A percentile compares a stretch with the other conserved stretches of the same genome.
Evolutionary conservation across 345 rosid genomes (phyloP).

Genomic region (Eucalyptus sideroxylon): DNA sequence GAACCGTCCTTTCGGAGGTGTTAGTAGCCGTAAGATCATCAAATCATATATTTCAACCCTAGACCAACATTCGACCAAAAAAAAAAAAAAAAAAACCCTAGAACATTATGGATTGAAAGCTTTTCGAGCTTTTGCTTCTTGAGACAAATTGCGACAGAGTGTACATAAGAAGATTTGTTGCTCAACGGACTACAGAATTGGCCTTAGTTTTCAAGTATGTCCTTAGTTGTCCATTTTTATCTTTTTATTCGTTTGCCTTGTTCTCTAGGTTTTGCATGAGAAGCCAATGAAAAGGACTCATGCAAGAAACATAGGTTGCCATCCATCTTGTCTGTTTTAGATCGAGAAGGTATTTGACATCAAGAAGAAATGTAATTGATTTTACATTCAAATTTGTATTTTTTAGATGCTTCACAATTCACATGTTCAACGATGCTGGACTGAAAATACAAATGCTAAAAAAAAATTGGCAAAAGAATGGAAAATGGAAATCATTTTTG

Average conservation of each 20-base stretch:
- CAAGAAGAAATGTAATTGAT: background rate
- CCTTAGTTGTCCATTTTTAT: background rate
- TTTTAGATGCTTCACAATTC: background rate
- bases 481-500: too few relatives aligned
- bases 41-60: background rate
- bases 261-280: background rate
- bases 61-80: background rate
- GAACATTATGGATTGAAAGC: background rate
- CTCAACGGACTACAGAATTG: background rate
- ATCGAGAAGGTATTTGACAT: background rate
- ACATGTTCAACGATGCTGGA: background rate
- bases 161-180: background rate
- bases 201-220: background rate
- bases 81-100: background rate
- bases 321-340: background rate
- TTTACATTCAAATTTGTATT: background rate
- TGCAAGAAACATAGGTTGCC: background rate
- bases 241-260: background rate
- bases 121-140: background rate
- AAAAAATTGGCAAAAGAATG: background rate
- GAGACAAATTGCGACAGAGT: background rate
- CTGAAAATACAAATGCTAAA: background rate
- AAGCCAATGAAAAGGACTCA: background rate
- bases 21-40: background rate
- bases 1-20: background rate